Evolutionary conservation across 1,284 basidiomycete species (phyloP).

Genomic region (Ganoderma lucidum): DNA sequence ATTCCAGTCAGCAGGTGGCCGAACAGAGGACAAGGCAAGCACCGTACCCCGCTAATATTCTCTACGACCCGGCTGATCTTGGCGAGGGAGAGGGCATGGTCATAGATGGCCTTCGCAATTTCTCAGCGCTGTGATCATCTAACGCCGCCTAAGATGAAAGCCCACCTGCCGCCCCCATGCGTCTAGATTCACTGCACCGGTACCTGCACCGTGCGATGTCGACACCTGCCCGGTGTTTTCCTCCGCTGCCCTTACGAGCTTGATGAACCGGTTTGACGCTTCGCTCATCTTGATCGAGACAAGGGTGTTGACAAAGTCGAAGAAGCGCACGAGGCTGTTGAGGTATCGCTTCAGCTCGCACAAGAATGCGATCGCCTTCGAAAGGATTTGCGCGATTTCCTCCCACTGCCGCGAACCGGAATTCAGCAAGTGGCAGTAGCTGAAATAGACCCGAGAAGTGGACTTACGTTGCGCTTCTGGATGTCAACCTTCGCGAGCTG

Average conservation of each 20-base stretch:
- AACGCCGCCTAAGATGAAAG: background rate
- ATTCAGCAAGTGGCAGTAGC: background rate
- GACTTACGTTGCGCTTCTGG: conserved; percentile 19
- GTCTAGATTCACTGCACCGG: conserved; percentile 7
- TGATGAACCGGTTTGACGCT: conserved; percentile 16
- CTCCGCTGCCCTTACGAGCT: conserved; percentile 14
- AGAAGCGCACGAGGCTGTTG: conserved; percentile 25
- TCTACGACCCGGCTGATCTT: conserved; percentile 23
- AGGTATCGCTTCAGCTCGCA: conserved; percentile 23
- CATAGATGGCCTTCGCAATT: conserved; percentile 16
- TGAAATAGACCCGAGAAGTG: no score
- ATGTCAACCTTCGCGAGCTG: conserved; percentile 17
- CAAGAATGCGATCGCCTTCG: conserved; percentile 18
- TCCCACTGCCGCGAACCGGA: conserved; percentile 14
- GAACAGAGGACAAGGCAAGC: background rate
- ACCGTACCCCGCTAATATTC: conserved; percentile 21
- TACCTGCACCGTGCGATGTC: background rate
- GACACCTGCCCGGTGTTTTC: background rate
- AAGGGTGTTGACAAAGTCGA: conserved; percentile 19
- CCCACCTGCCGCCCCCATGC: conserved; percentile 19
- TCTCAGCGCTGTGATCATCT: no score
- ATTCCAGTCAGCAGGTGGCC: background rate
- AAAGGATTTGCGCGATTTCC: conserved; percentile 16
- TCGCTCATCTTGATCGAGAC: conserved; percentile 15
- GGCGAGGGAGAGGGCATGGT: conserved; percentile 18